phyloP scores from a whole-genome alignment of 495 filamentous ascomycete genomes.

The Penicillium robsamsonii region DNA sequence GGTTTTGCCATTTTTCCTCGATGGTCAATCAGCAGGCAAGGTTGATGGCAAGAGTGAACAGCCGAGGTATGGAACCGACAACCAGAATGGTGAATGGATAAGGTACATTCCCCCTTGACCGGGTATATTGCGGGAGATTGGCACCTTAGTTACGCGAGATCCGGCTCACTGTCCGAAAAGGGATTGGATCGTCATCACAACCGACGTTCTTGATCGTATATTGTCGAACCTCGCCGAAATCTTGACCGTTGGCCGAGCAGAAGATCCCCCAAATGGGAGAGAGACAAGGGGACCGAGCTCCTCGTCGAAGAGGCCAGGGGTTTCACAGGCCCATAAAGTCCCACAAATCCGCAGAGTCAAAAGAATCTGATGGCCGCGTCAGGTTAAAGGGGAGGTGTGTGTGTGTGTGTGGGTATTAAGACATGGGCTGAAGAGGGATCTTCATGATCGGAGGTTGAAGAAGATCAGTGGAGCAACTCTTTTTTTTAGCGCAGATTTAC shows the following conservation, averaged over 20 bases:
- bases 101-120: constrained; percentile 4
- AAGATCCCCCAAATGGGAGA: constrained; percentile 2
- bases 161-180: not conserved
- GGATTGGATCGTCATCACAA: constrained; percentile 11
- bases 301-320: constrained; percentile 25
- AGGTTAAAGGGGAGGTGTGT: not conserved
- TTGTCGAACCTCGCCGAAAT: constrained; percentile 12
- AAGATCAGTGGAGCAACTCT: constrained; percentile 14
- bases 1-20: constrained; percentile 31
- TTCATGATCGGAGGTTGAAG: constrained; percentile 5
- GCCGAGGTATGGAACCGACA: constrained; percentile 7
- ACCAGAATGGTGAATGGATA: constrained; percentile 2
- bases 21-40: constrained; percentile 28
- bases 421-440: constrained; percentile 3
- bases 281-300: constrained; percentile 16
- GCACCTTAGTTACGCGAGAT: constrained; percentile 1
- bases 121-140: constrained; percentile 17
- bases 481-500: not conserved
- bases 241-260: constrained; percentile 17
- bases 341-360: constrained; percentile 20
- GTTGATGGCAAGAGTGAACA: constrained; percentile 1
- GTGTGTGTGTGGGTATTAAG: not conserved
- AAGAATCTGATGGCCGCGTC: constrained; percentile 4
- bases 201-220: constrained; percentile 19
- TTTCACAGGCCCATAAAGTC: constrained; percentile 28